Percentiles rank a stretch among this genome's conserved stretches.
These are phyloP conservation scores for Andrographis paniculata DNA, from an alignment of 305 asterid species.

Conservation along the genomic window DNA sequence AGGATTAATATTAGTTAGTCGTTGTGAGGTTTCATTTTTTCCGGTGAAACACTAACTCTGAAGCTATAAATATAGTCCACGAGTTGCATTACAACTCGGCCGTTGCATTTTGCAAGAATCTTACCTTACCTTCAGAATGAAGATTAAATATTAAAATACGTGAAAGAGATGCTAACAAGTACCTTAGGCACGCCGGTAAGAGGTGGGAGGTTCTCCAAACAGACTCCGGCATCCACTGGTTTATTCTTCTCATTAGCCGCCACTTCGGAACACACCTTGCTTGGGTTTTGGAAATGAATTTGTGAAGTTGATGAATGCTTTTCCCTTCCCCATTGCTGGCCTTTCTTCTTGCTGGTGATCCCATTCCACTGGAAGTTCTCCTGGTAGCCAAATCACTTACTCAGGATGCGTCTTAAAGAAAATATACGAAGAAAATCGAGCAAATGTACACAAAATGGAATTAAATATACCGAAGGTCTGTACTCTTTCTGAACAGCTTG, in stretches of 20 bases:
- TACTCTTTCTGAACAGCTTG: constrained; percentile 28
- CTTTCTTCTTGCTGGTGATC: constrained; percentile 83
- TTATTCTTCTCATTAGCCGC: constrained; percentile 25
- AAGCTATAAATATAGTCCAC: no score
- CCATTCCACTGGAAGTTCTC: constrained; percentile 67
- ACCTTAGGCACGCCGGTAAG: constrained; percentile 67
- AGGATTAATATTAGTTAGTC: constrained; percentile 4
- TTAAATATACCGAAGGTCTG: constrained; percentile 36
- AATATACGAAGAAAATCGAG: neutral
- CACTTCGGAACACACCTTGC: constrained; percentile 29
- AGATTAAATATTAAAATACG: neutral
- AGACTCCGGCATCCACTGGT: constrained; percentile 23
- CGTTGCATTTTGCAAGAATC: neutral
- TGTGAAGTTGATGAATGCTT: constrained; percentile 34
- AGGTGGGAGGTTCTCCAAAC: constrained; percentile 65
- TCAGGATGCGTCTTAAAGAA: neutral
- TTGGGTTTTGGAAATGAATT: constrained; percentile 30
- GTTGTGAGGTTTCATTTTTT: neutral
- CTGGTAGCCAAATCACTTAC: constrained; percentile 22
- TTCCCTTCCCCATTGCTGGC: constrained; percentile 91
- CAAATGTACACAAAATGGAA: constrained; percentile 2
- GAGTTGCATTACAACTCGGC: no score
- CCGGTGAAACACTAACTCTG: no score
- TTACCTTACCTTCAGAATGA: neutral
- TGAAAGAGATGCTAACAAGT: constrained; percentile 3